Evolutionary conservation across 768 basidiomycete genomes (phyloP), one percentile per base, ranked within the genome.

Genomic region (Russula sp.): DNA sequence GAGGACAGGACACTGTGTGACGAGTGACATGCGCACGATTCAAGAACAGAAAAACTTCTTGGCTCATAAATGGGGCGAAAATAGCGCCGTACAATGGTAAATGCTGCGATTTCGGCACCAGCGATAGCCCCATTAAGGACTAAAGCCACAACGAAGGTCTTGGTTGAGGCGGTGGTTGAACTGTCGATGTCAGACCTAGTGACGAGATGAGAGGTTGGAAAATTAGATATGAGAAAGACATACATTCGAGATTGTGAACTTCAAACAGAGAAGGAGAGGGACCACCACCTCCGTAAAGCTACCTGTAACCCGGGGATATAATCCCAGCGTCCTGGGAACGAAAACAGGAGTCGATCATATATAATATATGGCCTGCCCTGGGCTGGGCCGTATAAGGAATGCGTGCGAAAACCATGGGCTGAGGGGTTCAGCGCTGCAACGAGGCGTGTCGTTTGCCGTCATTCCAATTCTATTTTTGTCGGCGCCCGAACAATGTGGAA

Each of bases 51-150:
- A 7, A 73, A 69, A 31, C 92, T 89, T 59, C 94, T 79, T 0
- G 94, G 95, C 69, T 94, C 89, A 72, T 94, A 98, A 52, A 98
- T 88, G 14, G 86, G 79, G 66, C 87, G 89, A 80, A 98, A 97
- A 70, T 84, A 86, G 11, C 88, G 85, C 47, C 94, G 79, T 34
- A 97, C 73, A 65, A 96, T 62, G n/a, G 94, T 88, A 76, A 97
- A 98, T 16, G 82, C 80, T 5, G 70, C 78, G 56, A 98, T 73
- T 75, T 95, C 89, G 6, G 75, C 79, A 9, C 76, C 86, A 66
- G 91, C 90, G 27, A 92, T 84, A 42, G 80, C 80, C 0, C 77
- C 79, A 71, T 98, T 98, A 79, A 94, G 86, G 18, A 85, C 83
- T 50, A 98, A 81, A 3, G 96, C 89, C 6, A 95, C 88, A 48